Base-by-base conservation (phyloP, 139 green algal species). In the Chlamydomonas eustigma region DNA sequence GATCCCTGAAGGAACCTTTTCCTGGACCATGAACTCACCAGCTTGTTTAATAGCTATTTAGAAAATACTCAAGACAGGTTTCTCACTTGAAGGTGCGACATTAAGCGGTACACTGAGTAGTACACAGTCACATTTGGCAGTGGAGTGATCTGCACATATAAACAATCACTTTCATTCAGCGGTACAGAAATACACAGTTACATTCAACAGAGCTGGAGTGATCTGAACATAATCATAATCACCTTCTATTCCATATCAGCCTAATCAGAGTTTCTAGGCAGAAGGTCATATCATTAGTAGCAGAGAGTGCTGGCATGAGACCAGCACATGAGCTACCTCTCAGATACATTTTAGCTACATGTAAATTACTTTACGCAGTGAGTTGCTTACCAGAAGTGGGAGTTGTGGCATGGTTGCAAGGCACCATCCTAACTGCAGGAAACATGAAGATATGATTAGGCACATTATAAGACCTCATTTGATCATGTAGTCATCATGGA, bases 101-200 rank as follows among this genome's bases (percentile, higher is more conserved):
- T 73, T 18, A 85, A 65, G 39, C 88, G 81, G 75, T 90, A 93
- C 2, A 83, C 50, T 0, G 88, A 88, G 84, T 88, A 93, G 76
- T 93, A 93, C 0, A 93, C 77, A 0, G 88, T 91, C 2, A 93
- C 67, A 67, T 92, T 92, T 25, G 88, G 88, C 4, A 93, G 75
- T 12, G 88, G 88, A 2, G 85, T 91, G 32, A 84, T 37, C 73
- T 71, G 51, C 51, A 71, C 18, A 69, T 69, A 24, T 36, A 69
- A 28, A 25, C 6, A 28, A 24, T 35, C 25, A 35, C 5, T 8
- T 5, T 69, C 58, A 28, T 69, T 69, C 25, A 24, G 4, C 58
- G 12, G 44, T 18, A 12, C 44, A 58, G 18, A 12, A 58, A 58
- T 58, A 58, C 44, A 18, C 12, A 58, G 18, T 28, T 58, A 58